Percentiles rank a stretch among this genome's conserved stretches.
These are phyloP conservation scores for Suaeda aralocaspica DNA, from an alignment of 148 eudicot genomes.

Conservation along the genomic window DNA sequence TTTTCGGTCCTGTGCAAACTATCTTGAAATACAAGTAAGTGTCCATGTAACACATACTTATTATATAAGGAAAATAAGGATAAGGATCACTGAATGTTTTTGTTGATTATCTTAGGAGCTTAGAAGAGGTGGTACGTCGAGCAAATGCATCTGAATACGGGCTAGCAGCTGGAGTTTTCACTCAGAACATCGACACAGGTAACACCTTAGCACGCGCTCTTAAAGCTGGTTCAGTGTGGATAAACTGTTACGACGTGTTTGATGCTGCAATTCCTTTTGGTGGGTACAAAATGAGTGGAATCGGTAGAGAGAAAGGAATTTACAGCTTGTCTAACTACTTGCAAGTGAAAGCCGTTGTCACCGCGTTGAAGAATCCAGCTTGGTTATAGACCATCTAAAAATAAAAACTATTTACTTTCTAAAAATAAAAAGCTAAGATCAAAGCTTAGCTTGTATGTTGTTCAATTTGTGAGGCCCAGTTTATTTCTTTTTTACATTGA, in stretches of 20 bases:
- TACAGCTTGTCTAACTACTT: conserved; percentile 62
- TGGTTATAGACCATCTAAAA: conserved; percentile 40
- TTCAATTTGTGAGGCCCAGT: no score
- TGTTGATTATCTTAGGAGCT: conserved; percentile 32
- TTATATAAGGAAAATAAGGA: not conserved
- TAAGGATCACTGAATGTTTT: not conserved
- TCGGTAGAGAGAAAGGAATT: conserved; percentile 64
- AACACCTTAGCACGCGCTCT: conserved; percentile 66
- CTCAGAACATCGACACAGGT: conserved; percentile 60
- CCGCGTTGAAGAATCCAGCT: conserved; percentile 56
- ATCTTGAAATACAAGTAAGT: conserved; percentile 77
- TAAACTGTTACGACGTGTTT: conserved; percentile 60
- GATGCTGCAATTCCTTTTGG: conserved; percentile 70
- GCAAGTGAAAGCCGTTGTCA: conserved; percentile 78
- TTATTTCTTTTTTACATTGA: not conserved
- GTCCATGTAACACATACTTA: not conserved
- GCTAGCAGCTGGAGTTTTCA: conserved; percentile 79
- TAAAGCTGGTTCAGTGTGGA: conserved; percentile 73
- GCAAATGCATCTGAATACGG: conserved; percentile 62
- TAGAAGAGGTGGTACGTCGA: conserved; percentile 60
- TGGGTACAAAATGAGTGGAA: conserved; percentile 84
- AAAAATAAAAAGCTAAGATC: conserved; percentile 9
- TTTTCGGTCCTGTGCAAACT: conserved; percentile 83
- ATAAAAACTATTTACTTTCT: not conserved
- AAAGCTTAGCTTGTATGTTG: no score